These are phyloP conservation scores for Zhuliangozyma blackwelliae DNA, from an alignment of 1,139 yeast species.

Conservation along the genomic window DNA sequence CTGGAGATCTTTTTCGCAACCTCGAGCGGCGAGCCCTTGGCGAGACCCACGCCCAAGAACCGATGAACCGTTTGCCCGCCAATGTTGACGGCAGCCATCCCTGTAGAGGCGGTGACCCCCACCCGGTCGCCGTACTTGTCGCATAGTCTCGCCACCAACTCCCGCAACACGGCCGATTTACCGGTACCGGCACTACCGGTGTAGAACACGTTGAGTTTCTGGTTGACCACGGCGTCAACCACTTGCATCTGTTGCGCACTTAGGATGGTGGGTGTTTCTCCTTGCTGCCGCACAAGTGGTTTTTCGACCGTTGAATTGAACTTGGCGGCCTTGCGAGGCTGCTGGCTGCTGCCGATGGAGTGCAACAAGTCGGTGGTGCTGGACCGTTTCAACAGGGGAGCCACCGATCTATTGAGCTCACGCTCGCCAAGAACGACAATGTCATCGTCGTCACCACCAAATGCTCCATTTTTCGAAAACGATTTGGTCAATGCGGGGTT, in stretches of 20 bases:
- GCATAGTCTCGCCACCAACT: constrained; percentile 46
- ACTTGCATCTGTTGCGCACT: constrained; percentile 68
- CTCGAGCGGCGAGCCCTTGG: constrained; percentile 42
- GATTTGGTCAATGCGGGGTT: constrained; percentile 17
- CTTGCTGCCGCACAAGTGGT: neutral
- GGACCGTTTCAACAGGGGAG: constrained; percentile 5
- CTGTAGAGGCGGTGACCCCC: constrained; percentile 89
- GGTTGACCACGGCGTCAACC: constrained; percentile 58
- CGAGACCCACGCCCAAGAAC: constrained; percentile 77
- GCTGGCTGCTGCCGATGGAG: constrained; percentile 16
- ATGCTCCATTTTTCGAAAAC: neutral
- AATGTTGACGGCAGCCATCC: constrained; percentile 83
- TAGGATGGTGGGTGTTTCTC: constrained; percentile 9
- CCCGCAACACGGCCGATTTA: constrained; percentile 67
- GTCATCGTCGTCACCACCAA: too few species aligned
- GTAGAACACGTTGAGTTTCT: constrained; percentile 54
- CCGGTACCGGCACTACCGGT: constrained; percentile 89
- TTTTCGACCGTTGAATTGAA: neutral
- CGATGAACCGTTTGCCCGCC: constrained; percentile 81
- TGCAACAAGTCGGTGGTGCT: constrained; percentile 7
- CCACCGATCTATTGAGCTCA: too few species aligned
- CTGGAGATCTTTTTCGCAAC: constrained; percentile 45
- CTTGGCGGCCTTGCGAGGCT: constrained; percentile 20
- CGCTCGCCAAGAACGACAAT: too few species aligned
- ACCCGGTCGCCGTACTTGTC: constrained; percentile 41